Percentiles rank a stretch among this genome's conserved stretches.
Conservation (phyloP, 352 stramenopile genomes). For the Globisporangium cederbergense region DNA sequence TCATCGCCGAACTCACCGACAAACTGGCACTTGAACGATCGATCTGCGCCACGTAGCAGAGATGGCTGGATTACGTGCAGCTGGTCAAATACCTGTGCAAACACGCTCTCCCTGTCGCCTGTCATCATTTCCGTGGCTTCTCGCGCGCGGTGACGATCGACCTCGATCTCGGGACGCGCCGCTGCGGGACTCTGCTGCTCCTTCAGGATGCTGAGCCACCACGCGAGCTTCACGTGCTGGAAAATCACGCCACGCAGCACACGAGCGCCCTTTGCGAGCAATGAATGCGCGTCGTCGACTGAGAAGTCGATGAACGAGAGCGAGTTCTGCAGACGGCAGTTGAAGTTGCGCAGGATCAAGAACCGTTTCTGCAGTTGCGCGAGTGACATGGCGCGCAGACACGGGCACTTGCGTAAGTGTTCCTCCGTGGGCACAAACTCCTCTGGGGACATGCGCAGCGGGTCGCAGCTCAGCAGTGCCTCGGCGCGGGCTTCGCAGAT, state of each 20-base stretch:
- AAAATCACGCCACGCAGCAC: constrained; percentile 72
- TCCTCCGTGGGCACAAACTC: constrained; percentile 74
- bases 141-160: constrained; percentile 76
- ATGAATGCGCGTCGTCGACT: constrained; percentile 47
- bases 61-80: constrained; percentile 84
- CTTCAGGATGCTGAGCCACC: constrained; percentile 86
- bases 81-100: constrained; percentile 85
- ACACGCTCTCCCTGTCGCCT: constrained; percentile 73
- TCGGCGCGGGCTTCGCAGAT: constrained; percentile 78
- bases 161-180: constrained; percentile 78
- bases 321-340: constrained; percentile 82
- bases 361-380: constrained; percentile 71
- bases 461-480: constrained; percentile 72
- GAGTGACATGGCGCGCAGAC: constrained; percentile 44
- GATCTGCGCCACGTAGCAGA: constrained; percentile 74
- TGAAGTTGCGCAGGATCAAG: constrained; percentile 86
- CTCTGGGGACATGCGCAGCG: constrained; percentile 78
- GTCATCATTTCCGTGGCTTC: constrained; percentile 54
- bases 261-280: constrained; percentile 59
- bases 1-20: constrained; percentile 90
- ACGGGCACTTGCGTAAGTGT: constrained; percentile 50
- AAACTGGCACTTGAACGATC: constrained; percentile 91
- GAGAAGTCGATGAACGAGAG: constrained; percentile 86
- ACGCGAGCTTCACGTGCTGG: constrained; percentile 86
- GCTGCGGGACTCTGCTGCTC: constrained; percentile 81